phyloP scores from a whole-genome alignment of 192 early-diverging fungal genomes.

The Funneliformis mosseae region DNA sequence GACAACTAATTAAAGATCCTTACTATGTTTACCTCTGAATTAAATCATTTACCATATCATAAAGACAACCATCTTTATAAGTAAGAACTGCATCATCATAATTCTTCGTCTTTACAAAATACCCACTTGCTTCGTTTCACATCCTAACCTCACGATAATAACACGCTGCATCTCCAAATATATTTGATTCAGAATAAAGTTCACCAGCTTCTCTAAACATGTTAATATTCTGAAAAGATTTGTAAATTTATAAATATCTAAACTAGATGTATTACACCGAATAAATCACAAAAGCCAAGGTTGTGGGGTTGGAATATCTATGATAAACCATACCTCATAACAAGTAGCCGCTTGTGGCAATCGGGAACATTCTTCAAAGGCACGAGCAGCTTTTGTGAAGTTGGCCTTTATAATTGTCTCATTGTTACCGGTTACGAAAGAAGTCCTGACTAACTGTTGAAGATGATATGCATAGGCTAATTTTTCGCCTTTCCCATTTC shows the following conservation, averaged over 20 bases:
- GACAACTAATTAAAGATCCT: too few species aligned
- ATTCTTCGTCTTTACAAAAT: conserved; percentile 13
- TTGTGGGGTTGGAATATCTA: too few species aligned
- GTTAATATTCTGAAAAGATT: neutral
- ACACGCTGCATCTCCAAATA: neutral
- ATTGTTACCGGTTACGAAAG: neutral
- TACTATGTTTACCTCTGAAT: conserved; percentile 7
- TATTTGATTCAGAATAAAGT: neutral
- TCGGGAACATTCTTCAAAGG: conserved; percentile 8
- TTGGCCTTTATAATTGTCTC: neutral
- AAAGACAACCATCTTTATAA: neutral
- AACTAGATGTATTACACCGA: too few species aligned
- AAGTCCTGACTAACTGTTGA: conserved; percentile 3
- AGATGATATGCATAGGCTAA: conserved; percentile 15
- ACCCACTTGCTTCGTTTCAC: neutral
- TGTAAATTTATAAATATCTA: too few species aligned
- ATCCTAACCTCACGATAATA: neutral
- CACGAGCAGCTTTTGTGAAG: neutral
- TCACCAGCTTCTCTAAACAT: conserved; percentile 15
- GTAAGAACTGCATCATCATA: conserved; percentile 10
- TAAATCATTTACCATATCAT: neutral
- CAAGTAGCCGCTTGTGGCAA: conserved; percentile 3
- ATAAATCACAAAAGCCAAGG: too few species aligned
- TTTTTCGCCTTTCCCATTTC: neutral
- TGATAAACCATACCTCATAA: conserved; percentile 27